Percentiles rank a stretch among this genome's conserved stretches.
phyloP scores from a whole-genome alignment of 2,329 filamentous ascomycete species.

The Teratosphaeria gauchensis region DNA sequence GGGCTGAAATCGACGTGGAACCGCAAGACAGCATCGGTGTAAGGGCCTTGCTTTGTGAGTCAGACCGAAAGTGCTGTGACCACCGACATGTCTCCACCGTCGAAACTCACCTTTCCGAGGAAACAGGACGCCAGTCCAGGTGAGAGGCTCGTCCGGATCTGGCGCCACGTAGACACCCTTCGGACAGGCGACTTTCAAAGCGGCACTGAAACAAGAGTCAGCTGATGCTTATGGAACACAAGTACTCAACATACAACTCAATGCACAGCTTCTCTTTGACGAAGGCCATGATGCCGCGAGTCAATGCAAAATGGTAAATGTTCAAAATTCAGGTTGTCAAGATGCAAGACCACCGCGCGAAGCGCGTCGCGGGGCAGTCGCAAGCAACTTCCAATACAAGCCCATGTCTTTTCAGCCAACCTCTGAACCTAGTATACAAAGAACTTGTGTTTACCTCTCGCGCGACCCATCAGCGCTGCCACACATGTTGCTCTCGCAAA shows the following conservation, averaged over 20 bases:
- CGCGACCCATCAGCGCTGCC: no score
- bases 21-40: constrained; percentile 74
- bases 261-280: constrained; percentile 67
- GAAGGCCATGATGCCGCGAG: constrained; percentile 29
- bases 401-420: neutral
- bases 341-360: no score
- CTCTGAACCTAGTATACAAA: neutral
- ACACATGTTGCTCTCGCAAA: no score
- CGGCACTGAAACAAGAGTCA: constrained; percentile 10
- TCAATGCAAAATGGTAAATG: neutral
- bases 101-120: constrained; percentile 62
- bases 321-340: neutral
- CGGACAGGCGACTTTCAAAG: constrained; percentile 55
- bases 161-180: constrained; percentile 80
- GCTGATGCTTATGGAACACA: neutral
- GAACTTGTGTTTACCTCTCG: no score
- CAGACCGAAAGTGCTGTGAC: neutral
- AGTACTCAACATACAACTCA: constrained; percentile 57
- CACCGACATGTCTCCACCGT: neutral
- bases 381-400: neutral
- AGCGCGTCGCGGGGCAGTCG: neutral
- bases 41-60: constrained; percentile 57
- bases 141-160: constrained; percentile 65
- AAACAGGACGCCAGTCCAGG: constrained; percentile 90
- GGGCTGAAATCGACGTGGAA: constrained; percentile 84